Base-by-base conservation (phyloP, 2,329 filamentous ascomycete species). In the Remersonia thermophila region DNA sequence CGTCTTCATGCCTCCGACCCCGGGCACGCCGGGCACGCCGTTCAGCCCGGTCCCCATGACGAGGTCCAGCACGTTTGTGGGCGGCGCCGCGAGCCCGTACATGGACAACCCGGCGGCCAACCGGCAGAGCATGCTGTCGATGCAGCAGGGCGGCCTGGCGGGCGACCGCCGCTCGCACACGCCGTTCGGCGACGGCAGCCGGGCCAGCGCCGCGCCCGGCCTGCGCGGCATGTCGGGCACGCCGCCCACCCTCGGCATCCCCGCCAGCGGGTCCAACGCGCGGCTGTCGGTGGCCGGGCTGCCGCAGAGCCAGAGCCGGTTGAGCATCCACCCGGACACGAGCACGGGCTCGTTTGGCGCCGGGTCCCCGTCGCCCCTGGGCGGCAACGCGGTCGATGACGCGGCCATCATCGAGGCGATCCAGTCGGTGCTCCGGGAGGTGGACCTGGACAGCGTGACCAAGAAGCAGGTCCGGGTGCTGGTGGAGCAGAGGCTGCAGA, bases 391-490 rank as follows among this genome's bases (percentile, higher is more conserved):
- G 16, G 83, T 85, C 0, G 83, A 81, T 46, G 87, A 96, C 51
- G 66, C 65, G 31, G 71, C 76, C 42, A 95, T 98, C 46, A 70
- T 84, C 13, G 83, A 93, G 42, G 82, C 83, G 2, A 89, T 96
- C 43, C 81, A 85, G 51, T 66, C 71, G 34, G 91, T 91, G 49
- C 66, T 98, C 43, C 63, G 69, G 12, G 89, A 95, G 52, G 86
- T 95, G 1, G 89, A 98, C 57, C 68, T 98, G 29, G 91, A 98
- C 56, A 89, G 73, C n/a, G 84, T 96, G 32, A 98, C 91, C 6
- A 98, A 96, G 77, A 98, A 98, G 66, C 89, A 96, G 63, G 80
- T 91, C 38, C 73, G 83, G 34, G 87, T 83, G 3, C 70, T 96
- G 30, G 86, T 94, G 10, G 91, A 98, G 63, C 86, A 95, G 65